Base-by-base conservation (phyloP, 352 stramenopile species). In the Phytopythium kandeliae region DNA sequence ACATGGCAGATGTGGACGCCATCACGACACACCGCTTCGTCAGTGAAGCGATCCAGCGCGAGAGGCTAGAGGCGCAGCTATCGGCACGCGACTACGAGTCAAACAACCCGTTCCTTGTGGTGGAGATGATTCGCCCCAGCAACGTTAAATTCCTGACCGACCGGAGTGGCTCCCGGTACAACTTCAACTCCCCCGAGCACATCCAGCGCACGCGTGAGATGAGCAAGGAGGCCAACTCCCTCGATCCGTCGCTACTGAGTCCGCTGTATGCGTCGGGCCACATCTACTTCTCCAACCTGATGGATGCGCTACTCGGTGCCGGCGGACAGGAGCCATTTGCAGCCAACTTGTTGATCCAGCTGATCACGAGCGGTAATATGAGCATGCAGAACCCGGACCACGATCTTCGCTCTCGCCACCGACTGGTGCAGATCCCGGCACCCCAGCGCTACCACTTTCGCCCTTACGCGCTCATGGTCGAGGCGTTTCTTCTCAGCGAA, bases 11-110 rank as follows among this genome's bases (percentile, higher is more conserved):
- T 26, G 75, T 86, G 4, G 77, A 91, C 22, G 78, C 77, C 0
- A 91, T 91, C 52, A 91, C 77, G 1, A 83, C 79, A 0, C 77
- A 91, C 38, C 74, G 74, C 3, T 89, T 86, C 40, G 86, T 88
- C 31, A 85, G 68, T n/a, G 75, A 91, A 61, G 72, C 75, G 0
- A 76, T 78, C 40, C 73, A 87, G 36, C 78, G 74, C 35, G 53
- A 74, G 25, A 1, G 59, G 7, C 57, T 54, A 25, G 44, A 57
- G 40, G 34, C 45, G 15, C 56, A 69, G 24, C 49, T 49, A 3
- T 40, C 25, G 13, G 53, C 51, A 12, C 38, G 25, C 41, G 65
- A 63, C 25, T 44, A 58, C 24, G 55, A 33, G 33, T 53, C 50
- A 11, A 9, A 45, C 3, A 69, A 68, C n/a, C 77, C 74, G 1